Base-by-base conservation (phyloP, 805 yeast genomes). In the Lipomyces sp. region DNA sequence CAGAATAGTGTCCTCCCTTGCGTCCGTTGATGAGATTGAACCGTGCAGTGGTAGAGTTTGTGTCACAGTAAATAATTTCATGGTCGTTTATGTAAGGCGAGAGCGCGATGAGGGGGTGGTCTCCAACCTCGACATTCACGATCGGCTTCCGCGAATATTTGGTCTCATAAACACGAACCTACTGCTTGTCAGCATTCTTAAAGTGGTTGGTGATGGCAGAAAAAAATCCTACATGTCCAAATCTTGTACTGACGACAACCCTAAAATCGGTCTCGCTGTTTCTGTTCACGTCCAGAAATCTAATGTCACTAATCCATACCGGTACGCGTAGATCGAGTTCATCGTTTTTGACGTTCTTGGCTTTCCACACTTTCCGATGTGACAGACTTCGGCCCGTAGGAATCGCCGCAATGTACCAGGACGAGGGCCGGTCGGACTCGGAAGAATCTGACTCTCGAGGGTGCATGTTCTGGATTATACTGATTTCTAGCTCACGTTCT, bases 341-440 rank as follows among this genome's bases (percentile, higher is more conserved):
- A 77, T 89, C 90, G 72, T 90, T 87, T 66, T 88, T 86, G n/a
- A 92, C 96, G 76, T 92, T 92, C 75, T 90, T 90, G 2, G 89
- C 97, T 70, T 84, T 82, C 83, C 89, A 93, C 3, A 89, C 67
- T 39, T 62, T 67, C 15, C 59, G 59, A 29, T 60, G 65, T 7
- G 37, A n/a, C 30, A 66, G 39, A 5, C 37, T 34, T 2, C 53
- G 57, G 4, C 65, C 66, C 4, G 32, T 48, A 50, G 62, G 60
- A 11, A 50, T 37, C 4, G 62, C 35, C 24, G 53, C 35, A 13
- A 62, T 37, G 33, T 42, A 18, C 68, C 68, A 65, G 32, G 39
- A 18, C 35, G 58, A 13, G 11, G 18, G 7, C 7, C 11, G 33
- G 50, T 53, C 59, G 8, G 37, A 30, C 8, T n/a, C 42, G 18